A percentile compares a stretch with the other conserved stretches of the same genome.
phyloP scores from a whole-genome alignment of 176 grass and related monocot genomes.

The Elymus sibiricus region DNA sequence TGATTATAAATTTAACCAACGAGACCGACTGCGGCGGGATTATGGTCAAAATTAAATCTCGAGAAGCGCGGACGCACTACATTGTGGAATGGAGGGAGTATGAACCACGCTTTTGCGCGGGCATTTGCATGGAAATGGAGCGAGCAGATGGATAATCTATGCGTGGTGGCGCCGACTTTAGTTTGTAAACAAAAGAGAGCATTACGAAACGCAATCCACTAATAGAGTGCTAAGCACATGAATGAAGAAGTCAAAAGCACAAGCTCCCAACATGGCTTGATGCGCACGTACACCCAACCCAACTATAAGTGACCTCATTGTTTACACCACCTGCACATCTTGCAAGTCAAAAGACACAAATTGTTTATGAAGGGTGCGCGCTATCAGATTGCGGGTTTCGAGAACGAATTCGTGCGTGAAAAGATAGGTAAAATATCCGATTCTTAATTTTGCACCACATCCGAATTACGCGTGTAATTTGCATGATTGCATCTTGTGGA shows the following conservation, averaged over 20 bases:
- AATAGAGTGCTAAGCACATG: not conserved
- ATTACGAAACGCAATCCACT: not conserved
- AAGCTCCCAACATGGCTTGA: not conserved
- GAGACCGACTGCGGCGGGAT: too few relatives aligned
- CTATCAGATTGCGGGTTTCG: not conserved
- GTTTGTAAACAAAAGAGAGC: not conserved
- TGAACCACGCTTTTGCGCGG: too few relatives aligned
- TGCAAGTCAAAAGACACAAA: slow-evolving; percentile 14
- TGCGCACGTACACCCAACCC: not conserved
- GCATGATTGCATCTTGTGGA: not conserved
- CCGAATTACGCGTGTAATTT: not conserved
- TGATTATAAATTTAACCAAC: too few relatives aligned
- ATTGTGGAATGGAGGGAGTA: too few relatives aligned
- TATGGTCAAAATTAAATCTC: too few relatives aligned
- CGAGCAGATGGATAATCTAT: not conserved
- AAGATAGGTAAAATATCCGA: not conserved
- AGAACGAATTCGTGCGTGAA: not conserved
- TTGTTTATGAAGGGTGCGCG: not conserved
- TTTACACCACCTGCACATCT: not conserved
- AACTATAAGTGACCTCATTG: not conserved
- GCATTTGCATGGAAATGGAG: not conserved
- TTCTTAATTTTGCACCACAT: not conserved
- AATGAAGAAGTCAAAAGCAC: not conserved
- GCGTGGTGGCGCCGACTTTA: not conserved
- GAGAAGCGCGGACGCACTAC: too few relatives aligned